A percentile compares a stretch with the other conserved stretches of the same genome.
Evolutionary conservation across 1,284 basidiomycete species (phyloP).

Genomic region (Singerocomus inundabilis): DNA sequence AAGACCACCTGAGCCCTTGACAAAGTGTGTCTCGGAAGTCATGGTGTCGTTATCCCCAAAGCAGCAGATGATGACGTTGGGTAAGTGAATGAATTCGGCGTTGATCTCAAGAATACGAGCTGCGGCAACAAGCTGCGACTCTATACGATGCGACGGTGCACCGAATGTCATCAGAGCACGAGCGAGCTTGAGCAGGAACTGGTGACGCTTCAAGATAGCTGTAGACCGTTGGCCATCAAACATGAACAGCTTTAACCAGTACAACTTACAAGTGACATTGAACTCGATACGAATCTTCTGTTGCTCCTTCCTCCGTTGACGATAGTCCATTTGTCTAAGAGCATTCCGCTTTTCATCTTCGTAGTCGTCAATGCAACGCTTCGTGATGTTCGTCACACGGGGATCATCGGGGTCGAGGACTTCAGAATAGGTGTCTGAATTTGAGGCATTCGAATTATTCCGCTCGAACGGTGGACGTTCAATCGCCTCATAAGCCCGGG

Average conservation of each 20-base stretch:
- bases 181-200: conserved; percentile 63
- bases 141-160: conserved; percentile 71
- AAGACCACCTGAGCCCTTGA: conserved; percentile 73
- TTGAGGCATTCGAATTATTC: conserved; percentile 23
- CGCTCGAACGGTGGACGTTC: conserved; percentile 11
- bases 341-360: conserved; percentile 58
- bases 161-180: conserved; percentile 67
- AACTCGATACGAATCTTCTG: conserved; percentile 65
- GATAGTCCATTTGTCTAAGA: conserved; percentile 63
- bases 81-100: conserved; percentile 79
- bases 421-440: conserved; percentile 41
- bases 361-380: conserved; percentile 50
- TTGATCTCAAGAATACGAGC: conserved; percentile 81
- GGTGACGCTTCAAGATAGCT: conserved; percentile 58
- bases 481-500: conserved; percentile 20
- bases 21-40: conserved; percentile 78
- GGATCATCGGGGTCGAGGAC: conserved; percentile 55
- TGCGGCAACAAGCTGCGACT: conserved; percentile 68
- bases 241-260: neutral
- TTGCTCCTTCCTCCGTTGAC: conserved; percentile 58
- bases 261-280: conserved; percentile 59
- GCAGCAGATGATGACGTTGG: conserved; percentile 78
- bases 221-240: neutral
- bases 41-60: conserved; percentile 79
- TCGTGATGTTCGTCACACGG: conserved; percentile 44